Percentiles rank a stretch among this genome's conserved stretches.
phyloP scores from a whole-genome alignment of 345 rosid genomes.

The Populus davidiana region DNA sequence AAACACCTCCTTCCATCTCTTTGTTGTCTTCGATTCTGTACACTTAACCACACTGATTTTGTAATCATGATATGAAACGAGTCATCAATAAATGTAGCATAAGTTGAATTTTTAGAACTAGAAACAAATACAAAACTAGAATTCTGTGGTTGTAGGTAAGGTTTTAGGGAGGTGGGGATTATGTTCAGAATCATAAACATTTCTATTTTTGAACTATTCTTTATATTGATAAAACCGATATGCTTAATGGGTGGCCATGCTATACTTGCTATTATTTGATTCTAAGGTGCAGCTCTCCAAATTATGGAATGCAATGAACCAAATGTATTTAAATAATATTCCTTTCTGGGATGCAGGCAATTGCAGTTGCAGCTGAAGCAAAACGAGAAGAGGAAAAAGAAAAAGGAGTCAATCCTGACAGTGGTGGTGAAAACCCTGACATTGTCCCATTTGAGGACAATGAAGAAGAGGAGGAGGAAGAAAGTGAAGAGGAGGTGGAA shows the following conservation, averaged over 20 bases:
- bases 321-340: conserved; percentile 13
- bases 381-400: conserved; percentile 98
- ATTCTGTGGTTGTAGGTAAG: background rate
- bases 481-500: conserved; percentile 81
- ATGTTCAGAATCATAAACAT: background rate
- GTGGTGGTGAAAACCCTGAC: conserved; percentile 79
- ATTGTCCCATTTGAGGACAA: conserved; percentile 96
- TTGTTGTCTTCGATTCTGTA: background rate
- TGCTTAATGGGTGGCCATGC: conserved; percentile 2
- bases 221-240: background rate
- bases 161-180: background rate
- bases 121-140: background rate
- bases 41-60: no score
- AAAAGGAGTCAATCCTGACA: conserved; percentile 82
- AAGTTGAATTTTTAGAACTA: no score
- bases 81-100: no score
- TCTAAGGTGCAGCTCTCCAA: background rate
- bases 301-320: background rate
- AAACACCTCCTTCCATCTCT: background rate
- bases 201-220: background rate
- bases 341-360: conserved; percentile 43
- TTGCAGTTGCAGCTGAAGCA: conserved; percentile 83
- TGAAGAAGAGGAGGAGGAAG: conserved; percentile 86
- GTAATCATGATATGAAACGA: no score
- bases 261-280: background rate